phyloP scores from a whole-genome alignment of 495 filamentous ascomycete genomes.

The Talaromyces trachyspermus region DNA sequence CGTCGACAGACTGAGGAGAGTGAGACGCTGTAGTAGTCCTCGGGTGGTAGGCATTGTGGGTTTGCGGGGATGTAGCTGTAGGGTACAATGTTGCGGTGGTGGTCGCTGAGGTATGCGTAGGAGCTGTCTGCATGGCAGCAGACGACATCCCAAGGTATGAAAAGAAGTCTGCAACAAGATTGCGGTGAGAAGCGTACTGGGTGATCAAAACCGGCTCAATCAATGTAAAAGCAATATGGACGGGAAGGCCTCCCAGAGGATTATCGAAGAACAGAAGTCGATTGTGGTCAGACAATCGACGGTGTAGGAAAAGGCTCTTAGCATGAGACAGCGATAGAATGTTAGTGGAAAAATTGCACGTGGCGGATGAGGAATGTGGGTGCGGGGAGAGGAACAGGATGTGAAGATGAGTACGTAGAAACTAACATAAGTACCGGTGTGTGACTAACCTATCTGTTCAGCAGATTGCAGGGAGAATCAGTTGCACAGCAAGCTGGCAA shows the following conservation, averaged over 20 bases:
- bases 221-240: conserved; percentile 15
- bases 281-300: background rate
- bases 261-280: conserved; percentile 1
- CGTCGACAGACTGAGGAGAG: conserved; percentile 6
- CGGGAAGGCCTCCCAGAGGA: conserved; percentile 16
- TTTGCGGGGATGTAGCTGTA: conserved; percentile 3
- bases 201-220: conserved; percentile 3
- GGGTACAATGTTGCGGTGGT: background rate
- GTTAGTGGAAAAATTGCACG: conserved; percentile 6
- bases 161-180: conserved; percentile 12
- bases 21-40: background rate
- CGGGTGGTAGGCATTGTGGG: conserved; percentile 7
- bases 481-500: conserved; percentile 12
- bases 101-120: conserved; percentile 8
- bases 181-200: conserved; percentile 1
- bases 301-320: background rate
- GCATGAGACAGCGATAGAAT: background rate
- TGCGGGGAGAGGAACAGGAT: background rate
- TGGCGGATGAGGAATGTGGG: conserved; percentile 9
- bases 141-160: conserved; percentile 11
- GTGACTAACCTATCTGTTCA: background rate
- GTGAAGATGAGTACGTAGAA: background rate
- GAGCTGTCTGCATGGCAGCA: conserved; percentile 11
- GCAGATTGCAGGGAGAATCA: conserved; percentile 10
- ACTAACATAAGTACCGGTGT: background rate